phyloP scores from a whole-genome alignment of 495 filamentous ascomycete genomes.

The Annulohypoxylon nitens region DNA sequence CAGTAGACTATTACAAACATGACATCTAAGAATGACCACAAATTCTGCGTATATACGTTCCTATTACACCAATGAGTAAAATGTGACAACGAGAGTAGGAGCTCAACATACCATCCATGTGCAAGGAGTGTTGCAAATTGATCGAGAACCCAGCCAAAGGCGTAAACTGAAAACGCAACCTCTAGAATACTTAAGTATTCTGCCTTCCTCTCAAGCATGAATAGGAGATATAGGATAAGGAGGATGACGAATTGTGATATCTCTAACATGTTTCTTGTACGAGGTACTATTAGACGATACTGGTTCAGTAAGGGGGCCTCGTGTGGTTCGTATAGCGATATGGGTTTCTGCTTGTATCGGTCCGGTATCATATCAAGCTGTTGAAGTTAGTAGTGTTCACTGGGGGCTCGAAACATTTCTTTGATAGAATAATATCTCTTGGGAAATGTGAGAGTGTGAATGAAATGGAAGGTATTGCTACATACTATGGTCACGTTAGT shows the following conservation, averaged over 20 bases:
- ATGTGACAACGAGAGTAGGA: not conserved
- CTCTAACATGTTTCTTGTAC: constrained; percentile 76
- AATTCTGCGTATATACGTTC: constrained; percentile 81
- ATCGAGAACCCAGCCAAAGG: constrained; percentile 78
- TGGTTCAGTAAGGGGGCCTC: constrained; percentile 77
- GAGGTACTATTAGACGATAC: constrained; percentile 78
- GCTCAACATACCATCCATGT: constrained; percentile 70
- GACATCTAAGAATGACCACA: constrained; percentile 83
- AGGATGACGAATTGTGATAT: constrained; percentile 74
- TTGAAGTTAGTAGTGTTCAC: constrained; percentile 18
- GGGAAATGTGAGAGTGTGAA: not conserved
- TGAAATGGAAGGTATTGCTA: constrained; percentile 2
- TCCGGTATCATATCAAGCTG: constrained; percentile 77
- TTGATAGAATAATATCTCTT: not conserved
- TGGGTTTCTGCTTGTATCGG: constrained; percentile 78
- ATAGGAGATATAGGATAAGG: constrained; percentile 70
- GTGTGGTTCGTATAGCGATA: constrained; percentile 76
- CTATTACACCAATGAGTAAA: constrained; percentile 54
- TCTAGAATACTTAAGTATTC: constrained; percentile 65
- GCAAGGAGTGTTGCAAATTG: constrained; percentile 78
- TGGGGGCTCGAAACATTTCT: not conserved
- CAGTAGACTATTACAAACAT: constrained; percentile 73
- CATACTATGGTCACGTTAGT: constrained; percentile 39
- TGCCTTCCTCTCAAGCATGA: constrained; percentile 71
- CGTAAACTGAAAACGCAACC: constrained; percentile 72